Percentiles rank a stretch among this genome's conserved stretches.
These are phyloP conservation scores for Grifola frondosa DNA, from an alignment of 1,284 basidiomycete species.

Conservation along the genomic window DNA sequence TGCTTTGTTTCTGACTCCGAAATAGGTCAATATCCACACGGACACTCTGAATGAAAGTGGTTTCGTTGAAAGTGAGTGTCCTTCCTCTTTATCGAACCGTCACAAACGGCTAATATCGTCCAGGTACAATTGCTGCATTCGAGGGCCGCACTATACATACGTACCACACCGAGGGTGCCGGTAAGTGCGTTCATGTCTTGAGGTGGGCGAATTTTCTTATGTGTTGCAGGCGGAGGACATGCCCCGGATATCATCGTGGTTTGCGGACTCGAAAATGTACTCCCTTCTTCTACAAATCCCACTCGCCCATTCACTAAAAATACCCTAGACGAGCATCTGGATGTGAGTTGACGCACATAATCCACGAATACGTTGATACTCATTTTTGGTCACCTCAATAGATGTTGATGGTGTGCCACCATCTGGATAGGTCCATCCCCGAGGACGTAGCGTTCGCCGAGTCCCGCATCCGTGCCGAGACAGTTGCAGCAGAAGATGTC, in stretches of 20 bases:
- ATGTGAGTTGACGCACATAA: constrained; percentile 53
- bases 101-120: constrained; percentile 20
- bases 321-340: constrained; percentile 96
- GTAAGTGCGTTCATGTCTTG: constrained; percentile 37
- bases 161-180: constrained; percentile 95
- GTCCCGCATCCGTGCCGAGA: constrained; percentile 95
- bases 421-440: constrained; percentile 83
- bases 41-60: constrained; percentile 96
- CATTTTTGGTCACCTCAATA: too few species aligned
- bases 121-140: constrained; percentile 88
- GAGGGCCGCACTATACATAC: constrained; percentile 94
- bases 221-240: constrained; percentile 78
- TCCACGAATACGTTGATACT: constrained; percentile 3
- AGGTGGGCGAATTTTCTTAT: constrained; percentile 3
- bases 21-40: constrained; percentile 91
- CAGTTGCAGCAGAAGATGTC: constrained; percentile 96
- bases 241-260: constrained; percentile 98
- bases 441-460: constrained; percentile 98
- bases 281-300: constrained; percentile 98
- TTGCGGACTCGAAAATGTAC: constrained; percentile 85
- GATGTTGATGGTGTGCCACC: constrained; percentile 99
- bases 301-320: constrained; percentile 92
- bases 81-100: neutral
- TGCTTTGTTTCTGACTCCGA: neutral
- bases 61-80: constrained; percentile 81